A percentile compares a stretch with the other conserved stretches of the same genome.
These are phyloP conservation scores for Yamadazyma philogaea DNA, from an alignment of 805 yeast genomes.

Conservation along the genomic window DNA sequence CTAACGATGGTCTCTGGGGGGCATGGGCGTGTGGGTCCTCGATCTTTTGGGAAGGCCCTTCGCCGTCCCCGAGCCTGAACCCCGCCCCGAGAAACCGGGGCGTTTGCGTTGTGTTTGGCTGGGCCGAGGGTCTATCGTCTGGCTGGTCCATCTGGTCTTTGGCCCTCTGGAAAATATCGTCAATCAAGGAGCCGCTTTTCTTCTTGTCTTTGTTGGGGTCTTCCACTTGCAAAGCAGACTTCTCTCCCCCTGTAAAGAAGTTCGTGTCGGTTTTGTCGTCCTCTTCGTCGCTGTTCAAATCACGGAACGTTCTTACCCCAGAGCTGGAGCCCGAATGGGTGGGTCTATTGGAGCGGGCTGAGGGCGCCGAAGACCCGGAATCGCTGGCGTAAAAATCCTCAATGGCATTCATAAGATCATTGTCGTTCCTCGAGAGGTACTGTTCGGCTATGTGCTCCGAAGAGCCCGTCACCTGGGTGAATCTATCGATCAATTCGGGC, in stretches of 20 bases:
- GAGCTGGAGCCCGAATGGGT: background rate
- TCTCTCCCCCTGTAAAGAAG: slow-evolving; percentile 69
- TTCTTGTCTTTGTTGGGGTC: slow-evolving; percentile 54
- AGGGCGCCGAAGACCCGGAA: slow-evolving; percentile 7
- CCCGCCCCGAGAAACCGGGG: slow-evolving; percentile 49
- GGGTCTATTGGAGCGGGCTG: slow-evolving; percentile 5
- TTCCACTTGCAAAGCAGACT: slow-evolving; percentile 76
- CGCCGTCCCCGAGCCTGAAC: slow-evolving; percentile 49
- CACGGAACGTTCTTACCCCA: slow-evolving; percentile 34
- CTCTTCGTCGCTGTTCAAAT: slow-evolving; percentile 43
- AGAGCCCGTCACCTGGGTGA: slow-evolving; percentile 34
- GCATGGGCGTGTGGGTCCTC: slow-evolving; percentile 27
- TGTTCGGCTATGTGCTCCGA: slow-evolving; percentile 38
- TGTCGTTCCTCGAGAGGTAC: slow-evolving; percentile 33
- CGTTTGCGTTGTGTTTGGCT: slow-evolving; percentile 20
- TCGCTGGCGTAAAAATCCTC: slow-evolving; percentile 38
- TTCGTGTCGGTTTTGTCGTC: slow-evolving; percentile 53
- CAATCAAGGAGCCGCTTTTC: slow-evolving; percentile 46
- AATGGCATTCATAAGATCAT: slow-evolving; percentile 38
- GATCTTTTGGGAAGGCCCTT: slow-evolving; percentile 32
- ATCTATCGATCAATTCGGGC: slow-evolving; percentile 27
- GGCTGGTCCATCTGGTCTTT: slow-evolving; percentile 43
- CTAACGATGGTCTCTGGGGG: slow-evolving; percentile 42
- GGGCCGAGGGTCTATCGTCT: slow-evolving; percentile 35
- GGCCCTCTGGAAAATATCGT: slow-evolving; percentile 66